Evolutionary conservation across 139 green algal species (phyloP).

Genomic region (Diplosphaera chodatii): DNA sequence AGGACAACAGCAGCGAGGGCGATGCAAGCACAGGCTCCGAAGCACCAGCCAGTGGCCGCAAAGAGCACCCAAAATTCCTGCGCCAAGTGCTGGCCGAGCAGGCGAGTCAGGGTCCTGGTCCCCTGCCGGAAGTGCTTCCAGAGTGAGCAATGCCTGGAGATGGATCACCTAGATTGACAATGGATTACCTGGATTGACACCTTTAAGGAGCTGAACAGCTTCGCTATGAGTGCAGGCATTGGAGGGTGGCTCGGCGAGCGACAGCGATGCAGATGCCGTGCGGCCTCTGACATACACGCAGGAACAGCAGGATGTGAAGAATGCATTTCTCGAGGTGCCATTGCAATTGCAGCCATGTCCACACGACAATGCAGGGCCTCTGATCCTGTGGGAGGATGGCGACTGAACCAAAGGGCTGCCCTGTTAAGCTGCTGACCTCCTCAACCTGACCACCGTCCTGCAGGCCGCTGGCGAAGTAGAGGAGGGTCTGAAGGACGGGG

Average conservation of each 20-base stretch:
- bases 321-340: conserved; percentile 50
- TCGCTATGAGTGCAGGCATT: too few species aligned
- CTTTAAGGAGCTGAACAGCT: too few species aligned
- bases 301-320: conserved; percentile 69
- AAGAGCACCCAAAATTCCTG: conserved; percentile 60
- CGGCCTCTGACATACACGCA: conserved; percentile 47
- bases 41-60: conserved; percentile 10
- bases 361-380: too few species aligned
- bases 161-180: too few species aligned
- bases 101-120: conserved; percentile 31
- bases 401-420: too few species aligned
- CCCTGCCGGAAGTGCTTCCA: too few species aligned
- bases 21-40: background rate
- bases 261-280: conserved; percentile 11
- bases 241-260: conserved; percentile 24
- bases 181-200: too few species aligned
- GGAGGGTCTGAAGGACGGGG: conserved; percentile 10
- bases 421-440: too few species aligned
- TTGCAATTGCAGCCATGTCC: too few species aligned
- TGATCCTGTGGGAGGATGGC: too few species aligned
- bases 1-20: background rate
- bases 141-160: too few species aligned
- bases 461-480: background rate
- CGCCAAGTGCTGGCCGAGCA: conserved; percentile 75
- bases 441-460: background rate